Conservation (phyloP, 1,284 basidiomycete genomes). For the Austroboletus novae-zelandiae region DNA sequence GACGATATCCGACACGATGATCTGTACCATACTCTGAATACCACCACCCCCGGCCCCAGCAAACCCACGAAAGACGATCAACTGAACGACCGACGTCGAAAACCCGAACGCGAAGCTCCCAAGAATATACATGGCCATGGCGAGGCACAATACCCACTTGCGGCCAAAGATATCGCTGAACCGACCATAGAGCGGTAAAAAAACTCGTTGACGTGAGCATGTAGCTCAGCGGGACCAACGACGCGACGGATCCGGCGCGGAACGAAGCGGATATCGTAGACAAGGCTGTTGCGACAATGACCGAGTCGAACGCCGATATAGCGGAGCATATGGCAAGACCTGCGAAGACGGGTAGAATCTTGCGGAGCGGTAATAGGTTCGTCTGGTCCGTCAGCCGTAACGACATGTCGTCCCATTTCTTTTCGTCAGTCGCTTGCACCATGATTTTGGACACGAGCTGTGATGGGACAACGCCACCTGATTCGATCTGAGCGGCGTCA, state of each 20-base stretch:
- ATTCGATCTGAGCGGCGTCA: too few species aligned
- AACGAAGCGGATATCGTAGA: slow-evolving; percentile 70
- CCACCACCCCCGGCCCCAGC: slow-evolving; percentile 70
- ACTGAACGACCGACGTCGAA: slow-evolving; percentile 60
- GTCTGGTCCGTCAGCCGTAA: slow-evolving; percentile 67
- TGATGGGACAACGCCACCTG: not conserved
- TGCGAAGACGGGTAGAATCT: slow-evolving; percentile 62
- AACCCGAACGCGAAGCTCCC: slow-evolving; percentile 60
- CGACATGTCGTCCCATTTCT: not conserved
- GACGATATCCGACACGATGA: slow-evolving; percentile 64
- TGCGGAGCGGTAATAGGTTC: slow-evolving; percentile 68
- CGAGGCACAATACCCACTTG: slow-evolving; percentile 59
- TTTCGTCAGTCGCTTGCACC: slow-evolving; percentile 2
- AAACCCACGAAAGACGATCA: slow-evolving; percentile 72
- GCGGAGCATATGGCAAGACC: slow-evolving; percentile 60
- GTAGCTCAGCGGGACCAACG: slow-evolving; percentile 71
- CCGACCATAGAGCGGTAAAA: slow-evolving; percentile 63
- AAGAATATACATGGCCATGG: slow-evolving; percentile 62
- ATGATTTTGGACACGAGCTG: slow-evolving; percentile 6
- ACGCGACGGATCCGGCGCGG: slow-evolving; percentile 60
- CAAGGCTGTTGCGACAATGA: slow-evolving; percentile 68
- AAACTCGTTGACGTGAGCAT: slow-evolving; percentile 65
- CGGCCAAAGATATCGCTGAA: slow-evolving; percentile 78
- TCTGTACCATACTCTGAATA: slow-evolving; percentile 63
- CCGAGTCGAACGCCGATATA: slow-evolving; percentile 57